Conservation (phyloP, 1,284 basidiomycete species). For the Ceratobasidium sp. region DNA sequence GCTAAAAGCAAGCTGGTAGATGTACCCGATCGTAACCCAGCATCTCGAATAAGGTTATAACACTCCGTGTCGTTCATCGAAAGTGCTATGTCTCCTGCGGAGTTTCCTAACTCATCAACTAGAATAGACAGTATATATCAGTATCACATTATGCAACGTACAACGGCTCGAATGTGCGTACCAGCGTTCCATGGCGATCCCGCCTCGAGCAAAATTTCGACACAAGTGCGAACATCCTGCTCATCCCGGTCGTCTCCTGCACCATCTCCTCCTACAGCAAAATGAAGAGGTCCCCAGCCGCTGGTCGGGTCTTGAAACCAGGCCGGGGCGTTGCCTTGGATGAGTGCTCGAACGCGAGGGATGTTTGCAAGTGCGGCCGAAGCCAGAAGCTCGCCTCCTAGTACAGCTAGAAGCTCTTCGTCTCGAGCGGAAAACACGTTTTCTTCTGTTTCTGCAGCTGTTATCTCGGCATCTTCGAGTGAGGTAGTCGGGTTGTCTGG, state of each 20-base stretch:
- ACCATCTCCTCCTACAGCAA: slow-evolving; percentile 79
- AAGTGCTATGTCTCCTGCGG: slow-evolving; percentile 86
- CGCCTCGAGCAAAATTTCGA: slow-evolving; percentile 72
- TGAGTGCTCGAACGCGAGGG: slow-evolving; percentile 9
- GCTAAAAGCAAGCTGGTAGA: no score
- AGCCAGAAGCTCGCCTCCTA: slow-evolving; percentile 13
- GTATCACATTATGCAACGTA: slow-evolving; percentile 45
- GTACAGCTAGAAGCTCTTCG: slow-evolving; percentile 9
- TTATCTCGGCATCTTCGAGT: neutral
- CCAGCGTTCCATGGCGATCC: slow-evolving; percentile 94
- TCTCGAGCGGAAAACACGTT: neutral
- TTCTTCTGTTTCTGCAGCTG: neutral
- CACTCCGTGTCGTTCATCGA: slow-evolving; percentile 79
- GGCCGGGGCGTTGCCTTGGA: slow-evolving; percentile 64
- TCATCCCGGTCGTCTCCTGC: slow-evolving; percentile 52
- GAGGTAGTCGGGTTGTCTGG: neutral
- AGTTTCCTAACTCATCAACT: slow-evolving; percentile 82
- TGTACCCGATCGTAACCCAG: slow-evolving; percentile 85
- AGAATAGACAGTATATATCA: neutral
- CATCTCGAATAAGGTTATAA: slow-evolving; percentile 81
- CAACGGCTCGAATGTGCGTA: slow-evolving; percentile 45
- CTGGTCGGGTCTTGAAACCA: slow-evolving; percentile 91
- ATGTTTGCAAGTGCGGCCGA: slow-evolving; percentile 21
- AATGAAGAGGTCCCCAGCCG: slow-evolving; percentile 86
- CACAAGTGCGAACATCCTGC: slow-evolving; percentile 41